phyloP scores from a whole-genome alignment of 257 asterid genomes.

The Fraxinus excelsior region DNA sequence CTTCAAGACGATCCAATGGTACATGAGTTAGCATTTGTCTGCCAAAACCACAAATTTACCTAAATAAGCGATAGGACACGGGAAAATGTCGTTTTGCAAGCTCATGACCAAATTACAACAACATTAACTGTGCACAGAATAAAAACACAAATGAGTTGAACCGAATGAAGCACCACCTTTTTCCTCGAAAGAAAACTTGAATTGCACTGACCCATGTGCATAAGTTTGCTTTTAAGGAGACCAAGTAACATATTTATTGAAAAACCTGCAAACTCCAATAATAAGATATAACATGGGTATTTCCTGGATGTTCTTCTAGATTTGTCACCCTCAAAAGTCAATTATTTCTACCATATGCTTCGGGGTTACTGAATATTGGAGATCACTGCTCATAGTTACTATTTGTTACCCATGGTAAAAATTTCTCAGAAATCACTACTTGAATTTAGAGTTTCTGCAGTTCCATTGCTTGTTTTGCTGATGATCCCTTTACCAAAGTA shows the following conservation, averaged over 20 bases:
- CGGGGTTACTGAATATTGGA: slow-evolving; percentile 3
- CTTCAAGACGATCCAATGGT: slow-evolving; percentile 8
- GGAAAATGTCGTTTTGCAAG: slow-evolving; percentile 21
- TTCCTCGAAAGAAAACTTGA: slow-evolving; percentile 11
- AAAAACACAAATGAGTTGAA: slow-evolving; percentile 18
- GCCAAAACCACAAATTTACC: not conserved
- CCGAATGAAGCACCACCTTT: slow-evolving; percentile 25
- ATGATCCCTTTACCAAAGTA: slow-evolving; percentile 95
- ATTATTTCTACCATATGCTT: not conserved
- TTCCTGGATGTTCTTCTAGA: not conserved
- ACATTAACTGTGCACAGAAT: not conserved
- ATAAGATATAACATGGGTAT: not conserved
- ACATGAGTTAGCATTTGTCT: slow-evolving; percentile 18
- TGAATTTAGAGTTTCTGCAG: slow-evolving; percentile 49
- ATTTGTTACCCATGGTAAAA: not conserved
- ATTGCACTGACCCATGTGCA: slow-evolving; percentile 15
- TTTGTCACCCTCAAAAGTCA: not conserved
- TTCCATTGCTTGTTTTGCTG: slow-evolving; percentile 72
- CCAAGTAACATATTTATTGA: slow-evolving; percentile 3
- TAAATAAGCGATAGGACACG: not conserved
- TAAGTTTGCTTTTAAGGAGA: slow-evolving; percentile 7
- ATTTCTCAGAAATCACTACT: slow-evolving; percentile 37
- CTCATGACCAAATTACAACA: slow-evolving; percentile 20
- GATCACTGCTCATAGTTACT: not conserved
- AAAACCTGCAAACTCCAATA: slow-evolving; percentile 3